These are phyloP conservation scores for Pseudogymnoascus sp. DNA, from an alignment of 2,329 filamentous ascomycete species.

Conservation along the genomic window DNA sequence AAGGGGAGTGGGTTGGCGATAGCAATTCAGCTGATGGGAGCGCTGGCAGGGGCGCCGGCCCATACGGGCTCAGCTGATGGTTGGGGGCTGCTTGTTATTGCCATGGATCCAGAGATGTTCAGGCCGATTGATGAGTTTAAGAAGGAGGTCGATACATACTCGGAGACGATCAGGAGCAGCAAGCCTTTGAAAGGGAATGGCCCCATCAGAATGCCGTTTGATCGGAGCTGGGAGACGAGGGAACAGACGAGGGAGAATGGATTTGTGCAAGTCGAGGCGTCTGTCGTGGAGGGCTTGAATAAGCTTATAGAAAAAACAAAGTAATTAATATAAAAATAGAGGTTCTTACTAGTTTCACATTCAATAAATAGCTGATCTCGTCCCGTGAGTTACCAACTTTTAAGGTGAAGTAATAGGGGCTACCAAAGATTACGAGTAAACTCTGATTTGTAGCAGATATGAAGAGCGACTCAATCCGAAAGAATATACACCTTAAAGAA, in stretches of 20 bases:
- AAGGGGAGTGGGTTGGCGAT: background rate
- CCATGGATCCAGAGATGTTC: slow-evolving; percentile 4
- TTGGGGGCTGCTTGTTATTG: background rate
- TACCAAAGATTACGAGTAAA: no score
- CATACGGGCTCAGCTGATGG: background rate
- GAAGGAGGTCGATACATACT: background rate
- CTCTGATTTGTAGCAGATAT: no score
- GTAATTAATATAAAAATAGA: no score
- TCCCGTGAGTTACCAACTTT: no score
- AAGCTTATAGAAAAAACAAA: no score
- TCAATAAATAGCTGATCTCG: no score
- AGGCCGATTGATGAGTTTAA: slow-evolving; percentile 3
- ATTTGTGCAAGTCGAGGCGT: no score
- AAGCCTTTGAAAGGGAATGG: background rate
- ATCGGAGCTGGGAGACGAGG: background rate
- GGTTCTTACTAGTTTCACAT: no score
- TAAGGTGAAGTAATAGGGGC: no score
- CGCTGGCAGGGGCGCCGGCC: background rate
- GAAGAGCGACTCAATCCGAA: no score
- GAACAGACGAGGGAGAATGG: background rate
- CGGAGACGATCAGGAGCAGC: background rate
- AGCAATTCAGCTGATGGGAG: background rate
- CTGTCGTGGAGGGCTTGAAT: no score
- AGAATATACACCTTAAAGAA: no score
- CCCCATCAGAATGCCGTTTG: background rate